Evolutionary conservation across 2,329 filamentous ascomycete species (phyloP).

Genomic region (Colletotrichum abscissum): DNA sequence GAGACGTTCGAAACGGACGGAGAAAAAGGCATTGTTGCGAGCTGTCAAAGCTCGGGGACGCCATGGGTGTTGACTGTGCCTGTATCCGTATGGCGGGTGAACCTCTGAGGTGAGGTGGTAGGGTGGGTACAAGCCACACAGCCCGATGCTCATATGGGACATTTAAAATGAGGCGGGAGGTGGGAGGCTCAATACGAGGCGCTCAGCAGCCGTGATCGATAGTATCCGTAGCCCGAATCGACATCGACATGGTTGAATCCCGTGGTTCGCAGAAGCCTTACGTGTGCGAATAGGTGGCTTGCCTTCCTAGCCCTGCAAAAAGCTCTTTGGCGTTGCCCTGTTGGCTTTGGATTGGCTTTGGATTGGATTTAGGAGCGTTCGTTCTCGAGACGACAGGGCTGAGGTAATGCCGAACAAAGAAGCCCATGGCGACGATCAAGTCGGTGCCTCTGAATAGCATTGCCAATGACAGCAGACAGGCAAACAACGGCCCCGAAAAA

Average conservation of each 20-base stretch:
- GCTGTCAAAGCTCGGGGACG: slow-evolving; percentile 11
- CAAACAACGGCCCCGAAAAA: background rate
- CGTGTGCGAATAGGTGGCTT: background rate
- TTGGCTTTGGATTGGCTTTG: background rate
- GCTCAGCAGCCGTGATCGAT: slow-evolving; percentile 11
- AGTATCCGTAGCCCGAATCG: slow-evolving; percentile 4
- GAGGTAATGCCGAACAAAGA: slow-evolving; percentile 2
- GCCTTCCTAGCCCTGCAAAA: background rate
- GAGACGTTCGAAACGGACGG: slow-evolving; percentile 16
- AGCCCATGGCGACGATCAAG: slow-evolving; percentile 19
- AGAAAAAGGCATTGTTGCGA: slow-evolving; percentile 26
- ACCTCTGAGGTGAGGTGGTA: background rate
- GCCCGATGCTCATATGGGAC: slow-evolving; percentile 20
- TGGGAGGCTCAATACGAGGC: slow-evolving; percentile 26
- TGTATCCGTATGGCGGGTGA: background rate
- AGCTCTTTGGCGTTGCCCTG: background rate
- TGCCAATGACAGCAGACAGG: background rate
- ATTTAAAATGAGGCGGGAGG: slow-evolving; percentile 22
- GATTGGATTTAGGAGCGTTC: slow-evolving; percentile 3
- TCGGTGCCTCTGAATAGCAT: background rate
- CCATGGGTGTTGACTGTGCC: background rate
- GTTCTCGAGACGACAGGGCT: slow-evolving; percentile 4
- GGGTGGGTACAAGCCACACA: slow-evolving; percentile 22
- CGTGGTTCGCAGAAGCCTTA: background rate
- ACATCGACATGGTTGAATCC: background rate